Evolutionary conservation across 129 eudicot genomes (phyloP), one percentile per base, ranked within the genome.

Genomic region (Arctium lappa): DNA sequence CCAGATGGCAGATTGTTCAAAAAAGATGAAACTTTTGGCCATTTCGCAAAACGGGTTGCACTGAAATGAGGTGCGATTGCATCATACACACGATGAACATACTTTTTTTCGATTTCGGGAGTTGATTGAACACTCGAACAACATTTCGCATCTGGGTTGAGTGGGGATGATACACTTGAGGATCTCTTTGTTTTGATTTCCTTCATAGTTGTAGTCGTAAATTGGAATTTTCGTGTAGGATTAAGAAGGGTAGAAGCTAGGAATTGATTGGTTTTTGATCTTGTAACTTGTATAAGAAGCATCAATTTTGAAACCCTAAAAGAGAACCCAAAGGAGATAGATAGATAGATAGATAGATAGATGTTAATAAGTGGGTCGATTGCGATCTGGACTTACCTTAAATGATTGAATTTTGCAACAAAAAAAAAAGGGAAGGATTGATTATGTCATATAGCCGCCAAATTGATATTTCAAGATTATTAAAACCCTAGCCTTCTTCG

Each of bases 11-110:
- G 77, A 36, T 88, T 85, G 78, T 82, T 88, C 39, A 95, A 81
- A 85, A 95, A 95, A 11, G 86, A 15, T 34, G 97, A 90, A 37
- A 95, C 99, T 83, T 95, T 95, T 1, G 99, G 98, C 99, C 99
- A 95, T 84, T 95, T 95, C 3, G 99, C 99, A 9, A 86, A 95
- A 38, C 99, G 89, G 76, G 99, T 95, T 0, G 98, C 88, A 48
- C 99, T 95, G 38, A 95, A 95, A 83, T 95, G 99, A 60, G 99
- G 99, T 42, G 99, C 99, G 29, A 95, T 95, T 66, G 99, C 99
- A 86, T 95, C 99, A 31, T 95, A 95, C n/a, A 95, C 99, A 22
- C 91, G 91, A 79, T 95, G 99, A 6, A 95, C 99, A 16, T 95
- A 95, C 69, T 94, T 95, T 74, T 93, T 93, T 87, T 95, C 99